Base-by-base conservation (phyloP, 1,284 basidiomycete genomes). In the Ceratorhiza oryzae-sativae region DNA sequence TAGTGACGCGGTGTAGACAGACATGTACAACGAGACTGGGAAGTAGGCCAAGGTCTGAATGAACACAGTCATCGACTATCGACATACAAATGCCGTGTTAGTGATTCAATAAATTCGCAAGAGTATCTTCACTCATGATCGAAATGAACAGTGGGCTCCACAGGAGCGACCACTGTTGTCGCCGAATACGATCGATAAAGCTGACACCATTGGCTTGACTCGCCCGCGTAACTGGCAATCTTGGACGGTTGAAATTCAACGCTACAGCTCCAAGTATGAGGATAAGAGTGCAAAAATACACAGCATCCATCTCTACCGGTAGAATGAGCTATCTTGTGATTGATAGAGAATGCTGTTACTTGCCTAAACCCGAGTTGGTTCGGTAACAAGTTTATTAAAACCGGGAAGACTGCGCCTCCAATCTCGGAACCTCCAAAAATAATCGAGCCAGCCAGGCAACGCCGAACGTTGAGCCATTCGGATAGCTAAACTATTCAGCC, bases 361-460 rank as follows among this genome's bases (percentile, higher is more conserved):
- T 73, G 75, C 32, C 72, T 45, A 46, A 76, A 77, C 0, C 76
- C 76, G 23, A 75, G 34, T 5, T n/a, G 41, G 4, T 51, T 23
- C 45, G 76, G 74, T 5, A 76, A 48, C 6, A 53, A 34, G 45
- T 72, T 71, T 20, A 76, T 39, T 10, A 71, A 25, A 2, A 76
- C 32, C 0, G 76, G 76, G 46, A 74, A 77, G 9, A 63, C 55
- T 15, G 53, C 72, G 12, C 76, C 76, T 23, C 76, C 76, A 8
- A 73, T 49, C 1, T 72, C 74, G 2, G 73, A 58, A 9, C 76
- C 76, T 39, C 72, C 73, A 48, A 75, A 74, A 32, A 74, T 73
- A 27, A 70, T 62, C 1, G 67, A 60, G 3, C 55, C 65, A 49
- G 75, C 75, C 3, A 75, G 42, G 2, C 56, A 61, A 20, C 73